Percentiles rank a stretch among this genome's conserved stretches.
Conservation (phyloP, 331 rosid species). For the Erythrophleum ivorense region DNA sequence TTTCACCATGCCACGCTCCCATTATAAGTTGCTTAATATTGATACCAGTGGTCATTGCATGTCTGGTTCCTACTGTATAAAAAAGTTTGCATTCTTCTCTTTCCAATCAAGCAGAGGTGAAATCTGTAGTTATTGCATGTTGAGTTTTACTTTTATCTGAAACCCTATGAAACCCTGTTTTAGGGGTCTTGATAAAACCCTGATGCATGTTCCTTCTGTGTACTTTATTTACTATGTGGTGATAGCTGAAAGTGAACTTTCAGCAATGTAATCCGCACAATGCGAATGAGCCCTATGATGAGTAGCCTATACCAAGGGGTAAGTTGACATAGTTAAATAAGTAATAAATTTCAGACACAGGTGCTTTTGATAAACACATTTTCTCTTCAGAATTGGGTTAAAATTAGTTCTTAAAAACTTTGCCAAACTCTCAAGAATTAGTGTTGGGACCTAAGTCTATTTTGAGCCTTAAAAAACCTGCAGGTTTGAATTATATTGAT, state of each 20-base stretch:
- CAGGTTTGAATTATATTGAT: not conserved
- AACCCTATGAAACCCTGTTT: not conserved
- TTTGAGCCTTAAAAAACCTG: not conserved
- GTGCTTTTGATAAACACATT: not conserved
- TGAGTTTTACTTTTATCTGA: not conserved
- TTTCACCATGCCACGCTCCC: not conserved
- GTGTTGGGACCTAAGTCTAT: too few relatives aligned
- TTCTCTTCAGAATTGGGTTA: not conserved
- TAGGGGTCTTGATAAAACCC: not conserved
- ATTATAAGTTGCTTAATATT: conserved; percentile 1
- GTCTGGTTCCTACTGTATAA: conserved; percentile 10
- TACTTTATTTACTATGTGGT: not conserved
- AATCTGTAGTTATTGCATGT: not conserved
- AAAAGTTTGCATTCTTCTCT: not conserved
- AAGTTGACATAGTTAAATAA: not conserved
- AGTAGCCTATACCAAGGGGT: not conserved
- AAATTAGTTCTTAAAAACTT: not conserved
- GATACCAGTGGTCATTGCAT: conserved; percentile 12
- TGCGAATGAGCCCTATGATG: not conserved
- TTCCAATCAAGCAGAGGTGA: not conserved
- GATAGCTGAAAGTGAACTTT: conserved; percentile 3
- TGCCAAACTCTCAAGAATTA: not conserved
- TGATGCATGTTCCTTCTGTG: not conserved
- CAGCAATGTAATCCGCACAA: not conserved
- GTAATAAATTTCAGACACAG: not conserved